phyloP scores from a whole-genome alignment of 1,284 basidiomycete species.

The Leccinum ponderosum region DNA sequence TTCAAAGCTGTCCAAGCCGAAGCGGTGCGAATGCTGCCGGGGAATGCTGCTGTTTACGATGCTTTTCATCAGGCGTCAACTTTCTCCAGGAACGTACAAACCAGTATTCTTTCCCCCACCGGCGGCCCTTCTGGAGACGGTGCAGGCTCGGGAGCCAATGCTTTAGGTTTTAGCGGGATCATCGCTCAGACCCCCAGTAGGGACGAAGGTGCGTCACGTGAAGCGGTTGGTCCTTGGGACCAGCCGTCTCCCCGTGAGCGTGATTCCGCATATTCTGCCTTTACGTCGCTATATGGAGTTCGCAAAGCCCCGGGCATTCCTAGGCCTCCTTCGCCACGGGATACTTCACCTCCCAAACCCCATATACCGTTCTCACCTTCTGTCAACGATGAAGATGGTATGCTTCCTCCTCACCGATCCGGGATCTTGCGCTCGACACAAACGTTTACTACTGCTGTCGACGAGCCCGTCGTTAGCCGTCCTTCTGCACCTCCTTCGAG shows the following conservation, averaged over 20 bases:
- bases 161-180: constrained; percentile 27
- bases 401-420: constrained; percentile 41
- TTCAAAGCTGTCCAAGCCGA: constrained; percentile 30
- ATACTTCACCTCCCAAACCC: constrained; percentile 27
- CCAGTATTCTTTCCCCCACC: constrained; percentile 23
- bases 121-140: constrained; percentile 20
- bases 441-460: constrained; percentile 23
- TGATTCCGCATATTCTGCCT: constrained; percentile 21
- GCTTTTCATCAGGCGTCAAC: constrained; percentile 71
- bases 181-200: constrained; percentile 28
- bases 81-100: constrained; percentile 25
- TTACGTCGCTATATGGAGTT: constrained; percentile 31
- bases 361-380: constrained; percentile 24
- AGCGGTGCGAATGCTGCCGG: constrained; percentile 41
- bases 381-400: constrained; percentile 31
- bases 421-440: constrained; percentile 33
- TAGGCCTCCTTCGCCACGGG: constrained; percentile 30
- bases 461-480: constrained; percentile 26
- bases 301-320: constrained; percentile 26
- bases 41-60: constrained; percentile 59
- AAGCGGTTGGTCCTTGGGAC: constrained; percentile 34
- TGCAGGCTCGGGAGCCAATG: constrained; percentile 16
- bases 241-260: constrained; percentile 36
- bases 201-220: constrained; percentile 26
- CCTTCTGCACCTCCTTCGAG: constrained; percentile 28